These are phyloP conservation scores for Penicillium longicatenatum DNA, from an alignment of 495 filamentous ascomycete genomes.

Conservation along the genomic window DNA sequence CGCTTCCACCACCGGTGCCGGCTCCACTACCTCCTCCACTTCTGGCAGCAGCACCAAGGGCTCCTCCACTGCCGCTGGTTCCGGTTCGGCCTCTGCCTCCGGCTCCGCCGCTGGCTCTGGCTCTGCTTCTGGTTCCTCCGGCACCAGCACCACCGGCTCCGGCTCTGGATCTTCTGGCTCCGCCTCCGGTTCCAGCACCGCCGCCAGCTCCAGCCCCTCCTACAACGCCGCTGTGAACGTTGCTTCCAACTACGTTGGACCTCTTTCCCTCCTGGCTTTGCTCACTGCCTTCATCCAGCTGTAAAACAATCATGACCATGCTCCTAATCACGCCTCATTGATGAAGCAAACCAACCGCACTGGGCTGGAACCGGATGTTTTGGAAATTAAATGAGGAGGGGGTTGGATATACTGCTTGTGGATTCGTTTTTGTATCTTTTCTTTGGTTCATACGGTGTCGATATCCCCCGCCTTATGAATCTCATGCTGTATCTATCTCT, in stretches of 20 bases:
- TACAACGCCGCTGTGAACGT: constrained; percentile 31
- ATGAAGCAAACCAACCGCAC: constrained; percentile 20
- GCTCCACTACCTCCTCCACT: constrained; percentile 16
- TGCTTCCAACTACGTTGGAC: constrained; percentile 26
- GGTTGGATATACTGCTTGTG: not conserved
- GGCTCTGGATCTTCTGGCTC: constrained; percentile 17
- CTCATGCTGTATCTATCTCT: not conserved
- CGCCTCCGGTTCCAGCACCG: constrained; percentile 18
- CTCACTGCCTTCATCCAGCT: constrained; percentile 40
- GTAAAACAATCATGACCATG: constrained; percentile 27
- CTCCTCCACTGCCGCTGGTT: constrained; percentile 20
- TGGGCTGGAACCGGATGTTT: constrained; percentile 30
- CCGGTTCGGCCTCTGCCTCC: constrained; percentile 10
- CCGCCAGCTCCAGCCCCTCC: constrained; percentile 24
- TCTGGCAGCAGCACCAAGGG: constrained; percentile 12
- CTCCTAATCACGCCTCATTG: constrained; percentile 29
- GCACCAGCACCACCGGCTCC: constrained; percentile 11
- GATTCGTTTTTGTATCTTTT: not conserved
- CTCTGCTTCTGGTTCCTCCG: constrained; percentile 25
- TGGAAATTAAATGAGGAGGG: constrained; percentile 15
- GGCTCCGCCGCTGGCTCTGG: constrained; percentile 20
- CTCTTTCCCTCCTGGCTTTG: constrained; percentile 35
- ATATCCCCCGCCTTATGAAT: not conserved
- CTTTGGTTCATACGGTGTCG: not conserved
- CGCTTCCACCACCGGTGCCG: constrained; percentile 14